Evolutionary conservation across 345 rosid species (phyloP), one percentile per base, ranked within the genome.

Genomic region (Draba incana): DNA sequence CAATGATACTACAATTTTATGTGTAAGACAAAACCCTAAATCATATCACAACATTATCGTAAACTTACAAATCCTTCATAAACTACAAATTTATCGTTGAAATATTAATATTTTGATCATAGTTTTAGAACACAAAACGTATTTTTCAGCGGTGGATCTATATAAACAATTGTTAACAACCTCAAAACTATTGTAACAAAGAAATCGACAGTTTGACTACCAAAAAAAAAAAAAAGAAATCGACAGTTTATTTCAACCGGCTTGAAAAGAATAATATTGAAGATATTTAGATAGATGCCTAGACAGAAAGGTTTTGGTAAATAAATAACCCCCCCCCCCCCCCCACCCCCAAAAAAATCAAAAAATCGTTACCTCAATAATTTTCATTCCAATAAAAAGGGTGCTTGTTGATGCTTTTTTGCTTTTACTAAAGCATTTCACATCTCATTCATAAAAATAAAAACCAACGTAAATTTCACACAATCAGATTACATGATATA

Each of bases 321-420:
- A 6, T 9, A 42, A 23, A 38, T 20, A 23, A 51, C n/a, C n/a
- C n/a, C n/a, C n/a, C n/a, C n/a, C n/a, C n/a, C n/a, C n/a, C n/a
- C n/a, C n/a, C n/a, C 14, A 35, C 8, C 12, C n/a, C 14, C 31
- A 8, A 45, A 11, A 53, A 44, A 23, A 8, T 31, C 9, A 33
- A 60, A 24, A 41, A 60, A 16, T 39, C 35, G 49, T 27, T 25
- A 43, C 43, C 47, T 71, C 68, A 4, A 70, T 61, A 43, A 44
- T 16, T 62, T 49, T 14, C 41, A 49, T 35, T 38, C 16, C 28
- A 41, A 41, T 15, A 20, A 4, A 49, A 51, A 42, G 51, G 16
- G 51, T 60, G 43, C 35, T 28, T 50, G 35, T 51, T 42, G 20
- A 28, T 37, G 28, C 59, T 25, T 51, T 42, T 23, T 50, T 41